Base-by-base conservation (phyloP, 2,329 filamentous ascomycete species). In the Cryphonectria japonica region DNA sequence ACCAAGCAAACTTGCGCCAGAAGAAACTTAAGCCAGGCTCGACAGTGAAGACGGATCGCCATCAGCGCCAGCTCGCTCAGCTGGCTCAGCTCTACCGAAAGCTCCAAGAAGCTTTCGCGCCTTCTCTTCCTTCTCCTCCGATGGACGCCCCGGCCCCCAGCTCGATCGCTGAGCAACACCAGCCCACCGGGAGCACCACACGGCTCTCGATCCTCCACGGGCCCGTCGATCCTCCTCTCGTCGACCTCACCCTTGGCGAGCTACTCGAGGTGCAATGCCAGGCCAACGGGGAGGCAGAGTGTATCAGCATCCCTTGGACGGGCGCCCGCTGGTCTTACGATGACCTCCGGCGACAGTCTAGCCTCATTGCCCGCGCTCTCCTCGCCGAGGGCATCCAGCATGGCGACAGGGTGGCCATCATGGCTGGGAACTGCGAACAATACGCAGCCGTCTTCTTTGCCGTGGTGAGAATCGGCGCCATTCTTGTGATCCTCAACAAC, bases 351-450 rank as follows among this genome's bases (percentile, higher is more conserved):
- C 84, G 88, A 70, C 87, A 91, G 80, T 88, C 87, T 75, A 85
- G 87, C 61, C 82, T 85, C 68, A 80, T 92, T 61, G 89, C 90
- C 7, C 89, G 88, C 66, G 91, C 92, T 14, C 80, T 95, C 71
- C 80, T 93, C 60, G 87, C 88, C 32, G 86, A 90, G 79, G 91
- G 91, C 2, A 88, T 94, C 67, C 83, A 87, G 54, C 86, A 88
- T 41, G 91, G 91, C 50, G 92, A 94, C 78, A 85, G 91, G 19
- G 85, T 94, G 39, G 92, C 89, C 41, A 90, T 95, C 74, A 93
- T 94, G 89, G 91, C 92, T 80, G 76, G 94, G 83, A 82, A 97
- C 87, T 83, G 94, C 85, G 82, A 97, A 87, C 85, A 97, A 88
- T 95, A 95, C 89, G 81, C 92, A 41, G 86, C 91, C 2, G 86